phyloP scores from a whole-genome alignment of 257 asterid genomes.

The Solanum pennellii region DNA sequence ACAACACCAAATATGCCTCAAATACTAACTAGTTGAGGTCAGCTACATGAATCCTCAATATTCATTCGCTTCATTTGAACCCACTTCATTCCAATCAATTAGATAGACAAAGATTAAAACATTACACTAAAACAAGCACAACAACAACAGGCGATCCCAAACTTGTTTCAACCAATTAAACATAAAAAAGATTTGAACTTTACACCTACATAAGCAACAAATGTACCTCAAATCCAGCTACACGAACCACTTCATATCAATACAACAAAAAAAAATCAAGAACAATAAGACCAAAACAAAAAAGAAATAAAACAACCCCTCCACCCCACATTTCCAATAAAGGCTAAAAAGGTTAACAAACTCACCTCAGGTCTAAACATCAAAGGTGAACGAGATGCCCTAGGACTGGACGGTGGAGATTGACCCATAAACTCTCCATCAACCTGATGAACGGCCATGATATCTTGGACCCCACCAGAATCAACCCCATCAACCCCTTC shows the following conservation, averaged over 20 bases:
- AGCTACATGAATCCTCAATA: not conserved
- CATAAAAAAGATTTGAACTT: not conserved
- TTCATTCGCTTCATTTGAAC: not conserved
- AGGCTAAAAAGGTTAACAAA: not conserved
- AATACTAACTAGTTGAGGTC: not conserved
- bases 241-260: not conserved
- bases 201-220: not conserved
- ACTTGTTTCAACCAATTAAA: not conserved
- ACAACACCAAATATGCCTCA: not conserved
- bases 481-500: constrained; percentile 6
- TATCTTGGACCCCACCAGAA: constrained; percentile 29
- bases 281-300: not conserved
- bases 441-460: constrained; percentile 30
- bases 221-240: not conserved
- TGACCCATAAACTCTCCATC: constrained; percentile 60
- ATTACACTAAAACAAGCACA: not conserved
- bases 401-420: constrained; percentile 84
- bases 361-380: constrained; percentile 81
- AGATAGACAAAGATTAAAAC: not conserved
- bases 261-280: not conserved
- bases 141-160: not conserved
- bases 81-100: not conserved
- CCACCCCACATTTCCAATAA: not conserved
- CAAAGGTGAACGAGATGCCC: constrained; percentile 85
- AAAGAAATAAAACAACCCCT: not conserved